Evolutionary conservation across 768 basidiomycete genomes (phyloP).

Genomic region (Kwoniella europaea): DNA sequence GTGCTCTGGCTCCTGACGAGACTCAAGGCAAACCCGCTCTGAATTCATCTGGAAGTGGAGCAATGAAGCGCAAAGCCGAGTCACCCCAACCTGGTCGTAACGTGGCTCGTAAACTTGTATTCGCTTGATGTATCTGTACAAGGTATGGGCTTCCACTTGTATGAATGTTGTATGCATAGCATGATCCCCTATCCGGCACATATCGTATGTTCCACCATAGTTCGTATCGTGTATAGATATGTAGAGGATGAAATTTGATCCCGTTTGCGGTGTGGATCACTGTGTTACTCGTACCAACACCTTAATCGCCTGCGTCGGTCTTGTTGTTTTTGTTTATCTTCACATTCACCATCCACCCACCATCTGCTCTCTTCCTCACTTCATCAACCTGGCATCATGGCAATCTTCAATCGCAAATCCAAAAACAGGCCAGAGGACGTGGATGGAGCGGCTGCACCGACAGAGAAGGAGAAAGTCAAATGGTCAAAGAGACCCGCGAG

Average conservation of each 20-base stretch:
- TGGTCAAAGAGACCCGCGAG: slow-evolving; percentile 59
- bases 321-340: background rate
- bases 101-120: slow-evolving; percentile 41
- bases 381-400: slow-evolving; percentile 44
- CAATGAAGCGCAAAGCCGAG: slow-evolving; percentile 48
- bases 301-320: slow-evolving; percentile 7
- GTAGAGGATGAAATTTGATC: slow-evolving; percentile 13
- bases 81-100: slow-evolving; percentile 30
- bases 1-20: slow-evolving; percentile 63
- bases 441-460: slow-evolving; percentile 40
- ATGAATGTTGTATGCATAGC: slow-evolving; percentile 1
- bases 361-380: background rate
- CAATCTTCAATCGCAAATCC: slow-evolving; percentile 54
- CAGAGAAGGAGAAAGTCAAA: slow-evolving; percentile 57
- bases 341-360: background rate
- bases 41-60: slow-evolving; percentile 18
- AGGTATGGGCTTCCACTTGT: background rate
- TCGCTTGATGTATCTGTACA: slow-evolving; percentile 8
- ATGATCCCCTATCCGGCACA: too few species aligned
- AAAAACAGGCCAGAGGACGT: slow-evolving; percentile 43
- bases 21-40: slow-evolving; percentile 46
- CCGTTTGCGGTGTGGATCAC: background rate
- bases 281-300: background rate
- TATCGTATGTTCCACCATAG: too few species aligned
- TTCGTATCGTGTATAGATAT: too few species aligned